A percentile compares a stretch with the other conserved stretches of the same genome.
These are phyloP conservation scores for Trichoderma sp. DNA, from an alignment of 2,329 filamentous ascomycete species.

Conservation along the genomic window DNA sequence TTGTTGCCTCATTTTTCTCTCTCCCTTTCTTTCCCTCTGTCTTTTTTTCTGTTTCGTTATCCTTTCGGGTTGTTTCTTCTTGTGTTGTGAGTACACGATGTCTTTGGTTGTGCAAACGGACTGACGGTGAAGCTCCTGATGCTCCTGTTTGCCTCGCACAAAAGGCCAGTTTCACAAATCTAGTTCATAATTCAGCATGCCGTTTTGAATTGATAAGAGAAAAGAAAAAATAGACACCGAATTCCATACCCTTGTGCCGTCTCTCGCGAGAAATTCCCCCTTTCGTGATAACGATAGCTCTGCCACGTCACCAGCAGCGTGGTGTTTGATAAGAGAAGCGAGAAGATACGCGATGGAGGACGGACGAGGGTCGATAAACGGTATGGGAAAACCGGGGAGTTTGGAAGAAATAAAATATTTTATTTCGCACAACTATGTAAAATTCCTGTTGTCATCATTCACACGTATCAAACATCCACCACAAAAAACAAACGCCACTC, in stretches of 20 bases:
- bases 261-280: background rate
- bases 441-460: constrained; percentile 1
- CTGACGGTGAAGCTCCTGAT: background rate
- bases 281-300: background rate
- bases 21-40: background rate
- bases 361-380: background rate
- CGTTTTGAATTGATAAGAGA: background rate
- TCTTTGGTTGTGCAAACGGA: background rate
- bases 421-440: constrained; percentile 8
- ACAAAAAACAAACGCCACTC: constrained; percentile 1
- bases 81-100: background rate
- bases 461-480: background rate
- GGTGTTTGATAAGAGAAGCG: background rate
- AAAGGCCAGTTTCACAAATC: background rate
- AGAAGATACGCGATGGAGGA: background rate
- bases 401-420: background rate
- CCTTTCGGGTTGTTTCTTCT: background rate
- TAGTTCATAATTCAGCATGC: background rate
- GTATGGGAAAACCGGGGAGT: background rate
- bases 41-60: background rate
- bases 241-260: background rate
- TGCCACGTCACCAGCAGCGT: background rate
- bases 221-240: background rate
- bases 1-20: background rate
- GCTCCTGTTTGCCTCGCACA: background rate